A percentile compares a stretch with the other conserved stretches of the same genome.
phyloP scores from a whole-genome alignment of 805 yeast genomes.

The Candida broadrunensis region DNA sequence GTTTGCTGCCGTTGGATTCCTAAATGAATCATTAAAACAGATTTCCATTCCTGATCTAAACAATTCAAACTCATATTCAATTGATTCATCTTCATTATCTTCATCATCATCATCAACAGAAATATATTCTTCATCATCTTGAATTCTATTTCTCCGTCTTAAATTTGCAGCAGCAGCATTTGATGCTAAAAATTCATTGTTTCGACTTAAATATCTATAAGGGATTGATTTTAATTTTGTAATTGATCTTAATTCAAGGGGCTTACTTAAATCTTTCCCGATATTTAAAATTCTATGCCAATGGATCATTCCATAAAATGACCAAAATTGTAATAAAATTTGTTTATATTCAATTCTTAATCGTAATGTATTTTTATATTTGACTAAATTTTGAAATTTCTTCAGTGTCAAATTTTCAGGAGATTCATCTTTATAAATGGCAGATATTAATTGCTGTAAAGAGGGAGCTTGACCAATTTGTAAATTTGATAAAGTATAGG shows the following conservation, averaged over 20 bases:
- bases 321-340: constrained; percentile 39
- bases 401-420: constrained; percentile 1
- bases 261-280: constrained; percentile 33
- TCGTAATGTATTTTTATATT: constrained; percentile 33
- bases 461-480: constrained; percentile 37
- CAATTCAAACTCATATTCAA: background rate
- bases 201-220: constrained; percentile 12
- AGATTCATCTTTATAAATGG: constrained; percentile 20
- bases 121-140: background rate
- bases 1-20: background rate
- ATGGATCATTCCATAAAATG: constrained; percentile 34
- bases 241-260: constrained; percentile 24
- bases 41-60: background rate
- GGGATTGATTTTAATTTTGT: constrained; percentile 26
- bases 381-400: constrained; percentile 15
- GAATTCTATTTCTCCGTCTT: background rate
- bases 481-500: constrained; percentile 29
- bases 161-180: constrained; percentile 17
- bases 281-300: constrained; percentile 34
- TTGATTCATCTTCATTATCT: background rate
- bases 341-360: constrained; percentile 38
- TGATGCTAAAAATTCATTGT: constrained; percentile 21
- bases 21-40: background rate
- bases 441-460: constrained; percentile 18
- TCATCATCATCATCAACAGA: background rate